phyloP scores from a whole-genome alignment of 2,329 filamentous ascomycete genomes.

The Aureobasidium sp. region DNA sequence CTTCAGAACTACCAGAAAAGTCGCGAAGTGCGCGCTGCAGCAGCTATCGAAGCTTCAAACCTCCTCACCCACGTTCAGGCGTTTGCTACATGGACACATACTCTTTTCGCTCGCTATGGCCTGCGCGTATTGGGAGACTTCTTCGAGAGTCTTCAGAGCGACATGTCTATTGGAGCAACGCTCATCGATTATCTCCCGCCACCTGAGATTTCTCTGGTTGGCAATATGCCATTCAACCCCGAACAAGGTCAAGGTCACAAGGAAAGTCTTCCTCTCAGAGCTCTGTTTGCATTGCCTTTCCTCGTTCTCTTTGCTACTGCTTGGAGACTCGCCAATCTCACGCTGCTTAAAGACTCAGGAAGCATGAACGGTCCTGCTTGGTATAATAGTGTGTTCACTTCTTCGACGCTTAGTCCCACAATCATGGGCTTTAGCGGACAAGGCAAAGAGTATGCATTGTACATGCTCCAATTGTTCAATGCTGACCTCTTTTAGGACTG shows the following conservation, averaged over 20 bases:
- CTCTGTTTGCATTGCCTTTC: conserved; percentile 10
- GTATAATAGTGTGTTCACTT: background rate
- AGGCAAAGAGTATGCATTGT: background rate
- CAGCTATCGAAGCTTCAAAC: conserved; percentile 18
- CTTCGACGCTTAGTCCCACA: background rate
- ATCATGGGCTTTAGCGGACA: background rate
- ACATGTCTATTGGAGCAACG: conserved; percentile 21
- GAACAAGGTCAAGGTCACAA: conserved; percentile 23
- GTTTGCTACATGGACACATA: background rate
- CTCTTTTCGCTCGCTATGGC: background rate
- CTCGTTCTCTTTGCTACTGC: background rate
- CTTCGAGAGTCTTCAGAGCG: conserved; percentile 15
- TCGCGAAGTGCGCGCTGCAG: conserved; percentile 18
- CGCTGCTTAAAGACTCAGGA: background rate
- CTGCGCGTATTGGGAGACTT: conserved; percentile 15
- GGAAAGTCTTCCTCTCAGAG: conserved; percentile 20
- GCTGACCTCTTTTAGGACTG: background rate
- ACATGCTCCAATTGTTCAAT: no score
- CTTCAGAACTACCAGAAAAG: conserved; percentile 20
- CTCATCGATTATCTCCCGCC: conserved; percentile 26
- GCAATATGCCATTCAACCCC: conserved; percentile 27
- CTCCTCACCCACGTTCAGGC: conserved; percentile 20
- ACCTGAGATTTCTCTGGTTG: conserved; percentile 21
- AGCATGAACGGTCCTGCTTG: background rate
- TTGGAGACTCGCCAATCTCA: background rate